Conservation (phyloP, 257 asterid genomes). For the Solanum chilense region DNA sequence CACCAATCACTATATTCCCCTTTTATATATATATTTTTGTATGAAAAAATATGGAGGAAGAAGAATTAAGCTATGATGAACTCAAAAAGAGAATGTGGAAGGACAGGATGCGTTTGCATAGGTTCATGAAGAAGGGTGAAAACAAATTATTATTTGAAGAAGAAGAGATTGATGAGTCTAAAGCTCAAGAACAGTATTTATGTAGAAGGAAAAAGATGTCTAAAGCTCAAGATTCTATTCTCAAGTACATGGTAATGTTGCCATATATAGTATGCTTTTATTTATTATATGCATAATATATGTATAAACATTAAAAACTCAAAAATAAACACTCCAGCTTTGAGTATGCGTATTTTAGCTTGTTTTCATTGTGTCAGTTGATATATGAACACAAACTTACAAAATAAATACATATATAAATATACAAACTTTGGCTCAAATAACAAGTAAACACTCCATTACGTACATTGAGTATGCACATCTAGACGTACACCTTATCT, state of each 20-base stretch:
- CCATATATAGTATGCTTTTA: background rate
- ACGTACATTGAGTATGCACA: too few relatives aligned
- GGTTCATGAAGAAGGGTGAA: conserved; percentile 27
- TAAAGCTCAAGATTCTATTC: conserved; percentile 37
- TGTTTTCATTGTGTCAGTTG: background rate
- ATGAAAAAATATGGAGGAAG: background rate
- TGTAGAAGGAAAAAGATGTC: conserved; percentile 38
- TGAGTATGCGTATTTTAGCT: background rate
- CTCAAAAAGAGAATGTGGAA: conserved; percentile 42
- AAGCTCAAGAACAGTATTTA: conserved; percentile 19
- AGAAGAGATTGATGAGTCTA: conserved; percentile 13
- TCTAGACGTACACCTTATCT: too few relatives aligned
- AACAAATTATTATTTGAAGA: background rate
- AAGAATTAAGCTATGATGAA: conserved; percentile 13
- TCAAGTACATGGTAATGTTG: conserved; percentile 33
- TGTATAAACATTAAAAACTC: background rate
- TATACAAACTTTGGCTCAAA: too few relatives aligned
- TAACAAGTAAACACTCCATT: too few relatives aligned
- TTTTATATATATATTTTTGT: background rate
- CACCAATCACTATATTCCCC: background rate
- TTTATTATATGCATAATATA: background rate
- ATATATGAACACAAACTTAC: background rate
- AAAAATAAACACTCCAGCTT: too few relatives aligned
- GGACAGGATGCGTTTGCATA: conserved; percentile 30
- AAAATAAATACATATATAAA: too few relatives aligned